Evolutionary conservation across 1,284 basidiomycete genomes (phyloP).

Genomic region (Xerocomus nothofagi): DNA sequence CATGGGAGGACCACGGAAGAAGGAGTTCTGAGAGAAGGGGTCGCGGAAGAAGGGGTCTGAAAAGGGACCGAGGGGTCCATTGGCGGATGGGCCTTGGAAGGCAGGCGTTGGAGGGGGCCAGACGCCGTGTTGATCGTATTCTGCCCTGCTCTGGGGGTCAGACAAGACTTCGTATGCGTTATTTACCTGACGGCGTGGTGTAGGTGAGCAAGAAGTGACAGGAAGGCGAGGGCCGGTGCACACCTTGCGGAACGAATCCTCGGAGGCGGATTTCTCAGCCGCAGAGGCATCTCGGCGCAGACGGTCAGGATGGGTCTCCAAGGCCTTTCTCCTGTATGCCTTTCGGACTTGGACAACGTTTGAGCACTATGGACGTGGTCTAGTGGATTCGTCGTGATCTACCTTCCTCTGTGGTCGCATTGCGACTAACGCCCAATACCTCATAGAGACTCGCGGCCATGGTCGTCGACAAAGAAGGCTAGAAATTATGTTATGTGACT

Average conservation of each 20-base stretch:
- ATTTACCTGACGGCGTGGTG: slow-evolving; percentile 38
- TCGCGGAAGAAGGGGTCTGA: slow-evolving; percentile 37
- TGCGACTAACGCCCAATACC: slow-evolving; percentile 37
- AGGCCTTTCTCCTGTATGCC: slow-evolving; percentile 47
- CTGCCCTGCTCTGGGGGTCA: slow-evolving; percentile 47
- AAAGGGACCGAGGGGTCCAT: slow-evolving; percentile 34
- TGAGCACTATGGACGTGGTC: not conserved
- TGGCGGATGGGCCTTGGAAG: slow-evolving; percentile 32
- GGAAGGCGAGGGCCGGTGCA: not conserved
- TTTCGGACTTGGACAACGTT: slow-evolving; percentile 41
- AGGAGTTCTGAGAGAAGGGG: slow-evolving; percentile 34
- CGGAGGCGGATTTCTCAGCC: slow-evolving; percentile 42
- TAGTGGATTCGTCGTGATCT: slow-evolving; percentile 19
- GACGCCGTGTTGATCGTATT: slow-evolving; percentile 68
- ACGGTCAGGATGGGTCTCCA: slow-evolving; percentile 53
- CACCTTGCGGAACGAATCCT: slow-evolving; percentile 48
- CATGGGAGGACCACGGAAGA: slow-evolving; percentile 30
- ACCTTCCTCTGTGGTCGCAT: slow-evolving; percentile 47
- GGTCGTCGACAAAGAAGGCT: not conserved
- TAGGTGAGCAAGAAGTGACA: not conserved
- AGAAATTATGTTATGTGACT: slow-evolving; percentile 1
- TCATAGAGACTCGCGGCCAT: slow-evolving; percentile 66
- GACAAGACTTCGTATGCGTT: slow-evolving; percentile 53
- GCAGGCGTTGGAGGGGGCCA: slow-evolving; percentile 63
- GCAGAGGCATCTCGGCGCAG: slow-evolving; percentile 38